Evolutionary conservation across 2,329 filamentous ascomycete genomes (phyloP).

Genomic region (Aspergillus niger): DNA sequence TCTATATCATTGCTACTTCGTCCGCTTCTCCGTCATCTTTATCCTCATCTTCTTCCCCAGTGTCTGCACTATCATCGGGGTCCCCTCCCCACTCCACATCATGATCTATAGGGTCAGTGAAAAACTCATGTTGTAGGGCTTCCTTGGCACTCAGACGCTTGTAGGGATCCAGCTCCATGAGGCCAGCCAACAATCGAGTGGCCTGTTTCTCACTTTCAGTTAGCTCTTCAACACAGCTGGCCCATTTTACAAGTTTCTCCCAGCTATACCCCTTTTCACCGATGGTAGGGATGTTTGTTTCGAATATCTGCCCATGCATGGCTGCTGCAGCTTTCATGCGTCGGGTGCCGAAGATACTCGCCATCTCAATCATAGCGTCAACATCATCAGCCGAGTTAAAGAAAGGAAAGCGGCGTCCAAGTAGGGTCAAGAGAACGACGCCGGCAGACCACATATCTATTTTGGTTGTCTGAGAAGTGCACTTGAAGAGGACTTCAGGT

Average conservation of each 20-base stretch:
- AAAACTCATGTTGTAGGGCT: conserved; percentile 49
- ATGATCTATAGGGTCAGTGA: conserved; percentile 43
- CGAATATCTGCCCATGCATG: conserved; percentile 86
- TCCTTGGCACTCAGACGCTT: conserved; percentile 48
- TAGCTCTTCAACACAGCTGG: conserved; percentile 72
- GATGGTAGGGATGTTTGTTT: conserved; percentile 90
- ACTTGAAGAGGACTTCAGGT: conserved; percentile 95
- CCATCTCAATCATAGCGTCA: conserved; percentile 95
- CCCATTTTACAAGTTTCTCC: conserved; percentile 95
- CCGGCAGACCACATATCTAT: conserved; percentile 98
- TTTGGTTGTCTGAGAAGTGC: conserved; percentile 87
- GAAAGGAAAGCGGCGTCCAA: conserved; percentile 91
- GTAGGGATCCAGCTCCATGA: conserved; percentile 48
- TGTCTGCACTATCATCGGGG: conserved; percentile 39
- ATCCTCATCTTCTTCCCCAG: conserved; percentile 36
- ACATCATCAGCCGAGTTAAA: conserved; percentile 99
- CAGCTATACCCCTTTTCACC: conserved; percentile 81
- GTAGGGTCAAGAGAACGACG: conserved; percentile 93
- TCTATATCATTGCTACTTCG: conserved; percentile 42
- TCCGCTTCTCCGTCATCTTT: conserved; percentile 38
- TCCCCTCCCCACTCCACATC: conserved; percentile 45
- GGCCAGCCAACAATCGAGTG: conserved; percentile 43
- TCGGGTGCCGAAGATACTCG: conserved; percentile 84
- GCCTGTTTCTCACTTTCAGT: conserved; percentile 50
- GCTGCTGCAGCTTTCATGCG: conserved; percentile 81